Evolutionary conservation across 2,329 filamentous ascomycete genomes (phyloP), one percentile per base, ranked within the genome.

Genomic region (Trichoderma polysporum): DNA sequence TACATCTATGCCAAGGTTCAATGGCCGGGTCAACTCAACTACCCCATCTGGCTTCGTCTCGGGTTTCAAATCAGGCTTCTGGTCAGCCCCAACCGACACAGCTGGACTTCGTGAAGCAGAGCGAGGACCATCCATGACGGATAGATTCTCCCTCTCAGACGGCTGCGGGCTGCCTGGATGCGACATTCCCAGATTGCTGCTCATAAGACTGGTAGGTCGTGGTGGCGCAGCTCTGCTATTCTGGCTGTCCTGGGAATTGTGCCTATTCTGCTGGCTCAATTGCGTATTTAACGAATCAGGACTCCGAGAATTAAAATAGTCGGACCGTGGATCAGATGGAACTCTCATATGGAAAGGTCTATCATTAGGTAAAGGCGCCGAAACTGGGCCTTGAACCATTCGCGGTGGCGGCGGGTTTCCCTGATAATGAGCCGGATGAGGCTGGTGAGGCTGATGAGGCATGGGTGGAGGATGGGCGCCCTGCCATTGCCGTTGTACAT

Each of bases 1-100:
- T 12, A 67, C 56, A 39, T 68, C 68, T 35, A 54, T 64, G 50
- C 50, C 61, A 27, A 64, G 61, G 27, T 27, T 39, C 19, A 10
- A 50, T 6, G 50, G 37, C 10, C 12, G 37, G 7, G 17, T 37
- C 22, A 39, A 19, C 17, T 41, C 63, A 35, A 15, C 15, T 19
- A 17, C 31, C 31, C 19, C 41, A 27, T 60, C 45, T 37, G 63
- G 15, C 8, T 61, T 61, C 25, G 47, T 33, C 12, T 47, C 45
- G 25, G 15, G 19, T 7, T 37, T 6, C 15, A 37, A 27, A 25
- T 52, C 33, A 19, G 58, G 58, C 58, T 60, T 66, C 50, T 64
- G 37, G 27, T 64, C 61, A n/a, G 50, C 61, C 12, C 49, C 61
- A 15, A 56, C 29, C 9, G 61, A 56, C 37, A 66, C 39, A 25